Percentiles rank a stretch among this genome's conserved stretches.
These are phyloP conservation scores for Pichia phayaonensis DNA, from an alignment of 805 yeast genomes.

Conservation along the genomic window DNA sequence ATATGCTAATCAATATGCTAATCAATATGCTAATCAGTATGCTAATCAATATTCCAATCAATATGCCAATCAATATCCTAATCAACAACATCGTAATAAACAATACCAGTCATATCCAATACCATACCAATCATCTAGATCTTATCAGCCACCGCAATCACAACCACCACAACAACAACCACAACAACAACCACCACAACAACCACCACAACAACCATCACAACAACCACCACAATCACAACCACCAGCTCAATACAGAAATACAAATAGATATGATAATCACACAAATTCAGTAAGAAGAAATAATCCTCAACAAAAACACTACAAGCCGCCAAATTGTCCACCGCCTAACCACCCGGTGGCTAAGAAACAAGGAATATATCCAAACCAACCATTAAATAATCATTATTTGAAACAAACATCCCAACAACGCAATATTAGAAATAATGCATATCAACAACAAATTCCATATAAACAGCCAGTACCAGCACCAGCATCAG, in stretches of 20 bases:
- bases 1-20: neutral
- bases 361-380: too few relatives aligned
- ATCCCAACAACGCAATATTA: neutral
- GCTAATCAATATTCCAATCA: conserved; percentile 2
- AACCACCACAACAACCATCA: neutral
- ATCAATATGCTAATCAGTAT: conserved; percentile 2
- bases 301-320: neutral
- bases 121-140: neutral
- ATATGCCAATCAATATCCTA: neutral
- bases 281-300: neutral
- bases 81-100: neutral
- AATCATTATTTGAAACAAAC: neutral
- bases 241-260: neutral
- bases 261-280: neutral
- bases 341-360: neutral
- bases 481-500: neutral
- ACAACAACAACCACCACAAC: neutral
- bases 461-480: neutral
- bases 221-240: neutral
- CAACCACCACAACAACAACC: neutral
- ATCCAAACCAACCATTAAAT: neutral
- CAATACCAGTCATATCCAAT: neutral
- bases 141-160: neutral
- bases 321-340: neutral
- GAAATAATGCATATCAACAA: neutral